A percentile compares a stretch with the other conserved stretches of the same genome.
These are phyloP conservation scores for Paxillus involutus DNA, from an alignment of 768 basidiomycete genomes.

Conservation along the genomic window DNA sequence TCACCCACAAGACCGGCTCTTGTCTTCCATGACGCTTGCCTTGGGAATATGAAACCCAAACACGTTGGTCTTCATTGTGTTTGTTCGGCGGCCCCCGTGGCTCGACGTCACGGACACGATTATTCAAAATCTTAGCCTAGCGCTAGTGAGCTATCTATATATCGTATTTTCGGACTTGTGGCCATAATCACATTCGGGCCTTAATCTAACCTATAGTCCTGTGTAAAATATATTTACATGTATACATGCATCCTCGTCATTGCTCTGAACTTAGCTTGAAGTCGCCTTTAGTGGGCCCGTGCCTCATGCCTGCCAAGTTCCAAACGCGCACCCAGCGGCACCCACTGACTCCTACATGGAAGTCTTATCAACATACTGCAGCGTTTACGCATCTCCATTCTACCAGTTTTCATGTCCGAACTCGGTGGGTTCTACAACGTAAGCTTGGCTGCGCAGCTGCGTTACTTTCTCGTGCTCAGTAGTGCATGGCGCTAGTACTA, in stretches of 20 bases:
- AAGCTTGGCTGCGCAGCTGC: no score
- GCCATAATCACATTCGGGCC: constrained; percentile 1
- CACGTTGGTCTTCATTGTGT: constrained; percentile 5
- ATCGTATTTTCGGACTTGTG: constrained; percentile 15
- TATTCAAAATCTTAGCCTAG: constrained; percentile 14
- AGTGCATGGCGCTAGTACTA: no score
- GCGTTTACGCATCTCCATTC: no score
- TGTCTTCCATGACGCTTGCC: constrained; percentile 2
- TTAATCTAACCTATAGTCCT: constrained; percentile 22
- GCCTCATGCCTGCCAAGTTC: no score
- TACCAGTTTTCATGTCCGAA: no score
- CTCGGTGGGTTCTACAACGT: no score
- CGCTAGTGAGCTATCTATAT: constrained; percentile 23
- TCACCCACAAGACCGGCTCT: constrained; percentile 5
- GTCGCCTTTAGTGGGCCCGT: no score
- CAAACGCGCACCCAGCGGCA: no score
- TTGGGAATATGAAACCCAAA: constrained; percentile 8
- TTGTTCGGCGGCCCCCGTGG: constrained; percentile 12
- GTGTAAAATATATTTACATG: neutral
- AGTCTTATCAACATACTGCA: no score
- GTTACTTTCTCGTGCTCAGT: no score
- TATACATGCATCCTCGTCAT: constrained; percentile 6
- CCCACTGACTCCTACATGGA: no score
- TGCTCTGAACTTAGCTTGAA: neutral
- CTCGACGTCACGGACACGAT: constrained; percentile 6